Base-by-base conservation (phyloP, 805 yeast species). In the Wickerhamiella brachini region DNA sequence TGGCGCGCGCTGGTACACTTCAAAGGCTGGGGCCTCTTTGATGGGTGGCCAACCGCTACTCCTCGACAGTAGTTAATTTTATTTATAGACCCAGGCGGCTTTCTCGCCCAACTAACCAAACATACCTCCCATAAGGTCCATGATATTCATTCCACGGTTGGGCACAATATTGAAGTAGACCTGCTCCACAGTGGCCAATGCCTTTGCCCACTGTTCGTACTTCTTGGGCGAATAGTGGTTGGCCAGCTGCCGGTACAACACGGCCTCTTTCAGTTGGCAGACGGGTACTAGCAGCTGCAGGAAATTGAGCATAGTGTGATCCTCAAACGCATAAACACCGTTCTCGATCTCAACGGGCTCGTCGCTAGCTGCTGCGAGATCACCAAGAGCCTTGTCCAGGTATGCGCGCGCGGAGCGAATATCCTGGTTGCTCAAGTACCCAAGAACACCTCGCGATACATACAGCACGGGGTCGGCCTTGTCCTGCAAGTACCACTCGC, bases 81-180 rank as follows among this genome's bases (percentile, higher is more conserved):
- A 24, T 24, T 24, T 24, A 24, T 24, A 24, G 26, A 4, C 12
- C 12, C 34, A 4, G 34, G 34, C 12, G n/a, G n/a, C n/a, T n/a
- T n/a, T n/a, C n/a, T n/a, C n/a, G n/a, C n/a, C n/a, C n/a, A n/a
- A 21, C 26, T 23, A 51, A 20, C 50, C 45, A 47, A 81, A 64
- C 42, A 83, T 65, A 24, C 83, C 80, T 20, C 83, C 77, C 95
- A 93, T 85, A 73, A 90, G 71, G 57, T 79, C 81, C 56, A 84
- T 64, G 59, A 81, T 65, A 60, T 82, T 81, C 1, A 67, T 67
- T 54, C 75, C 80, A 49, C 72, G 74, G 48, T 71, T 77, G 15
- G 78, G 72, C 56, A 60, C 62, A 53, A 85, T 76, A 12, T 76
- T 78, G 59, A 83, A 85, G 63, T 77, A 81, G 24, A 74, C 65